These are phyloP conservation scores for Wickerhamomyces silvicola DNA, from an alignment of 805 yeast genomes.

Conservation along the genomic window DNA sequence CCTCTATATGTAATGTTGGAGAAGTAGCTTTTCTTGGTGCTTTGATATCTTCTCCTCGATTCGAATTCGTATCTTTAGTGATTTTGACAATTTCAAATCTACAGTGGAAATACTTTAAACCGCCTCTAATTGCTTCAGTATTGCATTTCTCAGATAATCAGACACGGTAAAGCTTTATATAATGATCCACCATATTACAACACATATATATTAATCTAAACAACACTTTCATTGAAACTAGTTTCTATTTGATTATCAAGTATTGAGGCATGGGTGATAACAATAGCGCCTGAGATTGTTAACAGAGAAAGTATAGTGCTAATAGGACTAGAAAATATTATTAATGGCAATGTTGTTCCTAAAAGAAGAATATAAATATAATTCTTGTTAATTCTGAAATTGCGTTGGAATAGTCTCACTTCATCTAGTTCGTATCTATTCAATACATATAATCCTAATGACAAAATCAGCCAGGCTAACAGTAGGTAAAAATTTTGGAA, in stretches of 20 bases:
- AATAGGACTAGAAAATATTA: conserved; percentile 12
- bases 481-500: conserved; percentile 16
- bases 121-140: no score
- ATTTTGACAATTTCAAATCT: no score
- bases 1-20: no score
- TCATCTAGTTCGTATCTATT: conserved; percentile 6
- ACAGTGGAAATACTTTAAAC: no score
- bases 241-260: conserved; percentile 16
- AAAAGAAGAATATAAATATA: conserved; percentile 8
- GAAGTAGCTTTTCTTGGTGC: no score
- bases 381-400: conserved; percentile 10
- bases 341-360: conserved; percentile 14
- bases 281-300: conserved; percentile 2
- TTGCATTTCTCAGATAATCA: no score
- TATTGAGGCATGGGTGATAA: conserved; percentile 7
- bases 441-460: conserved; percentile 6
- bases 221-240: conserved; percentile 17
- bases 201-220: conserved; percentile 9
- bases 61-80: no score
- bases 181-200: no score
- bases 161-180: no score
- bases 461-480: conserved; percentile 5
- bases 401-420: conserved; percentile 3
- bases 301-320: conserved; percentile 1
- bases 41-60: no score